These are phyloP conservation scores for Thelonectria olida DNA, from an alignment of 2,329 filamentous ascomycete species.

Conservation along the genomic window DNA sequence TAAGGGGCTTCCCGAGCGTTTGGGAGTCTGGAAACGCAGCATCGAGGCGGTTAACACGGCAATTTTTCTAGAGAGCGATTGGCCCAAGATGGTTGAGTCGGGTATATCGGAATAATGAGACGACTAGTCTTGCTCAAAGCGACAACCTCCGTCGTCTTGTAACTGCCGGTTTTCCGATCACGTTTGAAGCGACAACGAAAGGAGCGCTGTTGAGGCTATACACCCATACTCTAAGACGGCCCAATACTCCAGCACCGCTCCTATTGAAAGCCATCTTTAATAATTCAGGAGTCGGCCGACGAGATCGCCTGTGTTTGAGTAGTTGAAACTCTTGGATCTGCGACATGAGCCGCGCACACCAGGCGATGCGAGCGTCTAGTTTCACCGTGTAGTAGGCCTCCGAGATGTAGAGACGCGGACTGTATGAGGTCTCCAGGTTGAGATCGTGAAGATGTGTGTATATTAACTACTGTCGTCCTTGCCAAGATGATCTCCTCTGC, in stretches of 20 bases:
- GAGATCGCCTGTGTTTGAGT: not conserved
- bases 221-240: not conserved
- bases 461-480: constrained; percentile 26
- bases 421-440: not conserved
- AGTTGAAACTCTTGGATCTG: constrained; percentile 2
- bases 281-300: not conserved
- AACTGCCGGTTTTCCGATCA: constrained; percentile 9
- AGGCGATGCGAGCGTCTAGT: not conserved
- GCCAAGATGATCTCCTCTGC: constrained; percentile 7
- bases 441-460: not conserved
- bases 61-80: not conserved
- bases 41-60: not conserved
- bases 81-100: not conserved
- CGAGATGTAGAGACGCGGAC: constrained; percentile 40
- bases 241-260: too few relatives aligned
- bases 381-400: not conserved
- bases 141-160: not conserved
- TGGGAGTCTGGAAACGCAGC: not conserved
- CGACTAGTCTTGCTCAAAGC: not conserved
- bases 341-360: not conserved
- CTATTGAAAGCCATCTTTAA: not conserved
- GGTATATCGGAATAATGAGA: not conserved
- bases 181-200: not conserved
- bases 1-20: not conserved
- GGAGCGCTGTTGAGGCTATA: not conserved